These are phyloP conservation scores for Ricinus communis DNA, from an alignment of 345 rosid genomes.

Conservation along the genomic window DNA sequence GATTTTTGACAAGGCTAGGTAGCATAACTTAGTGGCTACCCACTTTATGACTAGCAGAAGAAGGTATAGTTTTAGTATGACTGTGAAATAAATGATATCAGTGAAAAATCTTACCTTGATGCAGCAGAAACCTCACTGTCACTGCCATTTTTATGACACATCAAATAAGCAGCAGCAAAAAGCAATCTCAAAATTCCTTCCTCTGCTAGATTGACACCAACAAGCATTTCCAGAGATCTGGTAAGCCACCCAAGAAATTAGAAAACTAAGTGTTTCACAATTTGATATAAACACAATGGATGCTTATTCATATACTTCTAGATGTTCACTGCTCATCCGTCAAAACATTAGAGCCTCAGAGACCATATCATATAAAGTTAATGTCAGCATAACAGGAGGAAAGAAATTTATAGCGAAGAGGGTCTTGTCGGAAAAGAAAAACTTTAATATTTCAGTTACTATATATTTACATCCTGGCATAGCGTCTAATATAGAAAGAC, in stretches of 20 bases:
- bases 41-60: neutral
- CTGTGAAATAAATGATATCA: neutral
- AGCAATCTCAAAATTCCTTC: slow-evolving; percentile 88
- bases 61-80: neutral
- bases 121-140: slow-evolving; percentile 83
- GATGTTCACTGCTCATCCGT: neutral
- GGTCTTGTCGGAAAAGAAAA: neutral
- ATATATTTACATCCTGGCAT: neutral
- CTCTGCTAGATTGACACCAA: slow-evolving; percentile 66
- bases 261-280: neutral
- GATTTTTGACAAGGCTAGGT: neutral
- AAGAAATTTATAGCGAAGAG: neutral
- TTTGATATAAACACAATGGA: neutral
- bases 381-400: neutral
- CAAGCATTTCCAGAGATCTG: slow-evolving; percentile 92
- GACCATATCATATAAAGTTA: neutral
- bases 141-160: slow-evolving; percentile 58
- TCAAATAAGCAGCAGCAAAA: slow-evolving; percentile 71
- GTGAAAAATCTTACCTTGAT: slow-evolving; percentile 54
- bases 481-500: neutral
- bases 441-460: neutral
- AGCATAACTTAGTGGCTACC: neutral
- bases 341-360: neutral
- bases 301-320: neutral
- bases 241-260: slow-evolving; percentile 28